A percentile compares a stretch with the other conserved stretches of the same genome.
These are phyloP conservation scores for Trichocladium antarcticum DNA, from an alignment of 495 filamentous ascomycete genomes.

Conservation along the genomic window DNA sequence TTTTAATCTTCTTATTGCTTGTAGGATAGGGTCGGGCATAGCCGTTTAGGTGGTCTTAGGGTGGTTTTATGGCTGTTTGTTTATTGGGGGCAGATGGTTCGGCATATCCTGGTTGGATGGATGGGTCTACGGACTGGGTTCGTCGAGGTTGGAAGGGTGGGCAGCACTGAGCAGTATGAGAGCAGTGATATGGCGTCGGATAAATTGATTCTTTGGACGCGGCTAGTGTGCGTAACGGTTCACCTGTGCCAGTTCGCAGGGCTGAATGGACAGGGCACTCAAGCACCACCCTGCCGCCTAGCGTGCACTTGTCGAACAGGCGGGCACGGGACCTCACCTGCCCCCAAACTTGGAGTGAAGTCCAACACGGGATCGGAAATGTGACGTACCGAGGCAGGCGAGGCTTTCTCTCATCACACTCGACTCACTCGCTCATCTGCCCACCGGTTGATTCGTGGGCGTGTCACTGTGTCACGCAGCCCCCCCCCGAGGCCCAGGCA, in stretches of 20 bases:
- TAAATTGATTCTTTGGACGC: background rate
- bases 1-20: background rate
- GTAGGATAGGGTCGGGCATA: background rate
- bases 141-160: background rate
- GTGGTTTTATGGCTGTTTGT: background rate
- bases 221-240: too few species aligned
- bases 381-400: too few species aligned
- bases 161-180: background rate
- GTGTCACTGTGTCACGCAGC: background rate
- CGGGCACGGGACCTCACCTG: too few species aligned
- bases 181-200: background rate
- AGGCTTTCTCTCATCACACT: too few species aligned
- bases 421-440: too few species aligned
- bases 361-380: too few species aligned
- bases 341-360: too few species aligned
- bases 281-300: too few species aligned
- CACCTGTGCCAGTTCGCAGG: too few species aligned
- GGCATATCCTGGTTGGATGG: background rate
- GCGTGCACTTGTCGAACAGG: too few species aligned
- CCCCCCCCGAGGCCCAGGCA: background rate
- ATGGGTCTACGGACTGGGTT: background rate
- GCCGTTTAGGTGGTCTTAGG: background rate
- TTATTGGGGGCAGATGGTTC: background rate
- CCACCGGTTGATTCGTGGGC: too few species aligned
- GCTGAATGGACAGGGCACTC: too few species aligned